These are phyloP conservation scores for Cutaneotrichosporon daszewskae DNA, from an alignment of 1,284 basidiomycete species.

Conservation along the genomic window DNA sequence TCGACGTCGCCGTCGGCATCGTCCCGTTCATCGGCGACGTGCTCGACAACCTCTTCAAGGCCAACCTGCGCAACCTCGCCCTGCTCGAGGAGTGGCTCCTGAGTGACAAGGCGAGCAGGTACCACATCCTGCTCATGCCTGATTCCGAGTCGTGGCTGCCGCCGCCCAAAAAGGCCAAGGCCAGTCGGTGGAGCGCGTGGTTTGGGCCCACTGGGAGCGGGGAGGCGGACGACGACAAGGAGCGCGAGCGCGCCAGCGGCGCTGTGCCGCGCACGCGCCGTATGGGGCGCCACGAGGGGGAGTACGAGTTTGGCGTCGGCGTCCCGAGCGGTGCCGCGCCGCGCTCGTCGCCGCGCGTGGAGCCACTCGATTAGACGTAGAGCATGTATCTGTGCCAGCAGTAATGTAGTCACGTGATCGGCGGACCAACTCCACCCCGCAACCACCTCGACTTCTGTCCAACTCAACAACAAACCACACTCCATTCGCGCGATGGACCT, in stretches of 20 bases:
- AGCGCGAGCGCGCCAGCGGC: conserved; percentile 30
- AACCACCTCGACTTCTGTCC: too few species aligned
- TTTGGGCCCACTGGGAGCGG: conserved; percentile 10
- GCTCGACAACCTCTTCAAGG: conserved; percentile 48
- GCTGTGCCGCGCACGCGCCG: conserved; percentile 35
- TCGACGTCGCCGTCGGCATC: conserved; percentile 43
- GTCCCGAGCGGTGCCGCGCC: too few species aligned
- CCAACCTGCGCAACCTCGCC: conserved; percentile 45
- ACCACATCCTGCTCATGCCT: conserved; percentile 48
- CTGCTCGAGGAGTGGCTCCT: conserved; percentile 44
- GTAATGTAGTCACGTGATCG: too few species aligned
- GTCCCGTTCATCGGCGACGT: conserved; percentile 46
- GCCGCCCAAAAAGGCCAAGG: conserved; percentile 15
- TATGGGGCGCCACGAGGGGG: conserved; percentile 39
- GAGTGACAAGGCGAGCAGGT: conserved; percentile 17
- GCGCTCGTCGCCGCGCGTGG: too few species aligned
- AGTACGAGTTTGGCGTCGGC: conserved; percentile 6
- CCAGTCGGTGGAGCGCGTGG: conserved; percentile 9
- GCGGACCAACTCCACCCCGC: too few species aligned
- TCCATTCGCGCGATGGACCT: too few species aligned
- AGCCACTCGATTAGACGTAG: too few species aligned
- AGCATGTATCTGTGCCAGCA: too few species aligned
- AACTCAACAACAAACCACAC: too few species aligned
- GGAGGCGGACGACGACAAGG: conserved; percentile 9
- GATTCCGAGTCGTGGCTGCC: conserved; percentile 39